phyloP scores from a whole-genome alignment of 306 rosid genomes.

The Malus fusca region DNA sequence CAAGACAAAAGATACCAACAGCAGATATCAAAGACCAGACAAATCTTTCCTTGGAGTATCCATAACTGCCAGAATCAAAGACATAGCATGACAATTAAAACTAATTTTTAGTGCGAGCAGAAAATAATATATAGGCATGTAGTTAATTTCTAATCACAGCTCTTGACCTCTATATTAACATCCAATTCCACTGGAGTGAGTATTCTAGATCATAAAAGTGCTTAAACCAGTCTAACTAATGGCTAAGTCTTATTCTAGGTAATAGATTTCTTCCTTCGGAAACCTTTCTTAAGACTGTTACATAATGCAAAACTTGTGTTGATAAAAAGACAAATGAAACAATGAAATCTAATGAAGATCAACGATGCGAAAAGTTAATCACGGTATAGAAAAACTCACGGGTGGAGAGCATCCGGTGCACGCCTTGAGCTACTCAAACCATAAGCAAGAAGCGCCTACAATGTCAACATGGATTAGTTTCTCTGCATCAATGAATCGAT shows the following conservation, averaged over 20 bases:
- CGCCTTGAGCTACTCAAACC: conserved; percentile 97
- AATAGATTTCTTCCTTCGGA: neutral
- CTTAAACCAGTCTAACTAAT: neutral
- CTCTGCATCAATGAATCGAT: conserved; percentile 13
- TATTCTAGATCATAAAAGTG: neutral
- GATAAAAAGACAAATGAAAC: neutral
- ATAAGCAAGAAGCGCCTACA: conserved; percentile 94
- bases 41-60: conserved; percentile 98
- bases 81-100: neutral
- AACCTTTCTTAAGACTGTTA: neutral
- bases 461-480: conserved; percentile 32
- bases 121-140: neutral
- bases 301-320: neutral
- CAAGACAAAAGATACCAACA: conserved; percentile 96
- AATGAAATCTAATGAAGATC: neutral
- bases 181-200: neutral
- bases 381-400: conserved; percentile 50
- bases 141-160: neutral
- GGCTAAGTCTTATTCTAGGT: neutral
- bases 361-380: neutral
- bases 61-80: conserved; percentile 57
- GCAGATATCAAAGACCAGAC: conserved; percentile 99
- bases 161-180: neutral
- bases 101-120: neutral
- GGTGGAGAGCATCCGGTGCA: conserved; percentile 96